A percentile compares a stretch with the other conserved stretches of the same genome.
Evolutionary conservation across 257 asterid species (phyloP).

Genomic region (Nicotiana paniculata): DNA sequence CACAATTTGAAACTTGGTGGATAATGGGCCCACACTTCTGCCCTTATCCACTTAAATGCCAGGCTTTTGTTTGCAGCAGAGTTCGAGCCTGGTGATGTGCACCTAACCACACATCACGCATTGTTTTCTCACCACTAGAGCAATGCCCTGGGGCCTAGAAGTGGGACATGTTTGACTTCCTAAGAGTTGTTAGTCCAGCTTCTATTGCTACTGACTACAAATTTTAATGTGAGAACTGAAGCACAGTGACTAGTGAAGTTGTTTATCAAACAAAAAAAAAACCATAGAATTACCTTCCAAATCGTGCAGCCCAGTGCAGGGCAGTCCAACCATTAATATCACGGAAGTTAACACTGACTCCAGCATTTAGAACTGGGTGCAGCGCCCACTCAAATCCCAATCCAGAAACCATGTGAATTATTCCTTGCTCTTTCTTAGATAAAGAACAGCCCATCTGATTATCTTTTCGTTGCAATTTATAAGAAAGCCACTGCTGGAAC

Average conservation of each 20-base stretch:
- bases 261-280: constrained; percentile 3
- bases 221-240: background rate
- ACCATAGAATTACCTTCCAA: constrained; percentile 46
- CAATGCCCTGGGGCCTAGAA: background rate
- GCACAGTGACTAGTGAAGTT: background rate
- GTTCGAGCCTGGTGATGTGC: background rate
- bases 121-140: background rate
- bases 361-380: constrained; percentile 52
- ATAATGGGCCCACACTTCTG: background rate
- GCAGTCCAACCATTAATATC: constrained; percentile 76
- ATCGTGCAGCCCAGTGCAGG: constrained; percentile 82
- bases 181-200: background rate
- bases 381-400: constrained; percentile 77
- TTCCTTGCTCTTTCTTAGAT: constrained; percentile 70
- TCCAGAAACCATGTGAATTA: constrained; percentile 68
- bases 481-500: constrained; percentile 21
- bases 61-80: background rate
- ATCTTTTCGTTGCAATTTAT: constrained; percentile 27
- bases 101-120: background rate
- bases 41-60: background rate
- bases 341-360: constrained; percentile 56
- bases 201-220: background rate
- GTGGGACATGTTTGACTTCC: background rate
- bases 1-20: background rate
- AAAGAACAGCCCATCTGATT: constrained; percentile 28